Percentiles rank a stretch among this genome's conserved stretches.
Evolutionary conservation across 495 filamentous ascomycete species (phyloP).

Genomic region (Xylaria intraflava): DNA sequence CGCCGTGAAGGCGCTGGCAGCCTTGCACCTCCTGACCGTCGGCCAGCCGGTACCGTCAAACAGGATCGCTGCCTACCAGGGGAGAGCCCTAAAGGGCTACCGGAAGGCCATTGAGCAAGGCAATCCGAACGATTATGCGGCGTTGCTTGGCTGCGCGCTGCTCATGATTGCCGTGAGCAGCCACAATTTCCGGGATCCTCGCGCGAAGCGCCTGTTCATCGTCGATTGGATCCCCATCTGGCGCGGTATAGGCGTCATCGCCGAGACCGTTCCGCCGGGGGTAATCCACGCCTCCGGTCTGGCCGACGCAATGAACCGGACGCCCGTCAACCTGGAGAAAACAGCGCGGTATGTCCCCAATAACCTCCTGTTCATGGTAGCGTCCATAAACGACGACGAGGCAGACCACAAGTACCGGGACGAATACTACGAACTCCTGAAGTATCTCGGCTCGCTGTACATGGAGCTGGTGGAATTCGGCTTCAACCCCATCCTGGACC

Average conservation of each 20-base stretch:
- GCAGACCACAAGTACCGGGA: conserved; percentile 23
- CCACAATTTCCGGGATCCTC: conserved; percentile 35
- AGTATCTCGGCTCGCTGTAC: conserved; percentile 40
- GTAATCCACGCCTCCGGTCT: conserved; percentile 28
- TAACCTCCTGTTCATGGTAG: conserved; percentile 39
- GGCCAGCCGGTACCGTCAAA: conserved; percentile 18
- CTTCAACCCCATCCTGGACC: conserved; percentile 28
- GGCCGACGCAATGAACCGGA: conserved; percentile 31
- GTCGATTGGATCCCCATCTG: conserved; percentile 44
- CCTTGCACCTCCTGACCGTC: conserved; percentile 35
- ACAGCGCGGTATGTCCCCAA: conserved; percentile 30
- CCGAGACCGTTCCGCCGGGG: conserved; percentile 24
- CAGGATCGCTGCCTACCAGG: conserved; percentile 33
- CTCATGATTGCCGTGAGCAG: conserved; percentile 36
- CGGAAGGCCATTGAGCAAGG: conserved; percentile 37
- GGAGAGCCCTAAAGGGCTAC: conserved; percentile 37
- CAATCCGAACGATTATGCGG: conserved; percentile 32
- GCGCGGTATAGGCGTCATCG: conserved; percentile 38
- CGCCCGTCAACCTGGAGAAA: conserved; percentile 30
- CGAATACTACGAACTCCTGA: conserved; percentile 32
- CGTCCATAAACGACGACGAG: conserved; percentile 28
- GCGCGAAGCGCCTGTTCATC: conserved; percentile 31
- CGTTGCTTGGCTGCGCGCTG: conserved; percentile 36
- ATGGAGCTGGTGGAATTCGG: conserved; percentile 31
- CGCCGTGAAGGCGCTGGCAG: conserved; percentile 40